phyloP scores from a whole-genome alignment of 176 grass and related monocot genomes.

The Lolium rigidum region DNA sequence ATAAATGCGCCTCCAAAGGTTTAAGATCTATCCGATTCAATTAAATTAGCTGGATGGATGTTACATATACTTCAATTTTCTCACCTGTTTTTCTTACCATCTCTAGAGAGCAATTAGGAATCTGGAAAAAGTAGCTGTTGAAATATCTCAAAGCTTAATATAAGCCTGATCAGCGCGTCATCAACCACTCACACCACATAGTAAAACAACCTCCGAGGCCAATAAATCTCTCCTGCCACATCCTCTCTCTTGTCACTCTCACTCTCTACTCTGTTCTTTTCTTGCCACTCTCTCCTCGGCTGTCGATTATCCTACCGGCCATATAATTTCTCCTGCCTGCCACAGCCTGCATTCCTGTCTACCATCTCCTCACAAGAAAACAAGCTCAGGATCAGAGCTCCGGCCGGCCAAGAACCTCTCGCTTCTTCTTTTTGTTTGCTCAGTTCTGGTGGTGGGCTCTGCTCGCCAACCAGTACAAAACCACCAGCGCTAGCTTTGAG shows the following conservation, averaged over 20 bases:
- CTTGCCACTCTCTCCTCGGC: slow-evolving; percentile 11
- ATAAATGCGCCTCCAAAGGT: too few species aligned
- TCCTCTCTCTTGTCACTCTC: slow-evolving; percentile 28
- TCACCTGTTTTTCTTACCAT: not conserved
- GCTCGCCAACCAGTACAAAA: slow-evolving; percentile 45
- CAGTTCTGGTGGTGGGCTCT: slow-evolving; percentile 45
- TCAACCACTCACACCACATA: not conserved
- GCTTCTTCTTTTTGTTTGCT: slow-evolving; percentile 39
- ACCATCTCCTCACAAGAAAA: slow-evolving; percentile 36
- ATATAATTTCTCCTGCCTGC: slow-evolving; percentile 46
- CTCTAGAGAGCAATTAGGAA: not conserved
- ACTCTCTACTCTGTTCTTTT: slow-evolving; percentile 11
- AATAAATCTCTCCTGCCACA: slow-evolving; percentile 12
- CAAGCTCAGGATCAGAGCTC: slow-evolving; percentile 19
- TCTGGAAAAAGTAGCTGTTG: not conserved
- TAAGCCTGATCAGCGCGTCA: not conserved
- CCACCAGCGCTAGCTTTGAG: slow-evolving; percentile 11
- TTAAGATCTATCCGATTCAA: too few species aligned
- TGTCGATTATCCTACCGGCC: slow-evolving; percentile 38
- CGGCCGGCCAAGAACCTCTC: slow-evolving; percentile 15
- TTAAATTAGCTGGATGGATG: too few species aligned
- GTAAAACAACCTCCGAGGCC: not conserved
- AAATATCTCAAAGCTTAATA: not conserved
- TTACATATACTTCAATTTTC: not conserved
- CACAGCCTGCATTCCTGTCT: slow-evolving; percentile 43